These are phyloP conservation scores for Oxytropis ochrocephala DNA, from an alignment of 306 rosid genomes.

Conservation along the genomic window DNA sequence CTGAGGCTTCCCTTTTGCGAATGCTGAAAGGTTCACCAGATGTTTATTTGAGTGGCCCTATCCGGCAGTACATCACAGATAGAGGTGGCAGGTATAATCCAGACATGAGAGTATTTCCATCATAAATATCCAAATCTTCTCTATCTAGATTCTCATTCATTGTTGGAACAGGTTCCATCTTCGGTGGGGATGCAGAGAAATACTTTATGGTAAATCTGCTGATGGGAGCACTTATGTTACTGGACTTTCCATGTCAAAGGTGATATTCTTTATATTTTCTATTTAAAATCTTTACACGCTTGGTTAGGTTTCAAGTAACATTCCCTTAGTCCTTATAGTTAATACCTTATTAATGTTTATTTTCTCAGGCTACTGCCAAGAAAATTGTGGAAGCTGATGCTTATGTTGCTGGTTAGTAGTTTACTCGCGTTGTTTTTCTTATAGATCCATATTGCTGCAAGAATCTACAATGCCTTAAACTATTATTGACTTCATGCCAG, in stretches of 20 bases:
- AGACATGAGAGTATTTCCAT: background rate
- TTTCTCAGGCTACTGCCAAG: slow-evolving; percentile 73
- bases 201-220: slow-evolving; percentile 65
- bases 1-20: slow-evolving; percentile 94
- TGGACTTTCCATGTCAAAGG: slow-evolving; percentile 89
- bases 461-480: slow-evolving; percentile 10
- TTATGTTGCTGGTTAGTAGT: slow-evolving; percentile 83
- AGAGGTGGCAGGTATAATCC: slow-evolving; percentile 81
- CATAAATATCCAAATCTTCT: slow-evolving; percentile 15
- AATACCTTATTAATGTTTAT: slow-evolving; percentile 3
- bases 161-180: slow-evolving; percentile 83
- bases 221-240: slow-evolving; percentile 63
- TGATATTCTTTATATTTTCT: slow-evolving; percentile 3
- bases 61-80: slow-evolving; percentile 79
- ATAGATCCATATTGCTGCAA: slow-evolving; percentile 5
- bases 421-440: slow-evolving; percentile 2
- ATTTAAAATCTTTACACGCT: slow-evolving; percentile 7
- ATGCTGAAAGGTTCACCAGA: slow-evolving; percentile 99
- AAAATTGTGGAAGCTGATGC: slow-evolving; percentile 87
- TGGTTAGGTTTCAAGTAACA: slow-evolving; percentile 12
- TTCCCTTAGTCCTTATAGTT: slow-evolving; percentile 5
- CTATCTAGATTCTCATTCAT: slow-evolving; percentile 17
- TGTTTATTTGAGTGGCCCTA: slow-evolving; percentile 88
- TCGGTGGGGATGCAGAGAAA: slow-evolving; percentile 97
- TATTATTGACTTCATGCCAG: slow-evolving; percentile 48